Evolutionary conservation across 495 filamentous ascomycete genomes (phyloP).

Genomic region (Tuber magnatum): DNA sequence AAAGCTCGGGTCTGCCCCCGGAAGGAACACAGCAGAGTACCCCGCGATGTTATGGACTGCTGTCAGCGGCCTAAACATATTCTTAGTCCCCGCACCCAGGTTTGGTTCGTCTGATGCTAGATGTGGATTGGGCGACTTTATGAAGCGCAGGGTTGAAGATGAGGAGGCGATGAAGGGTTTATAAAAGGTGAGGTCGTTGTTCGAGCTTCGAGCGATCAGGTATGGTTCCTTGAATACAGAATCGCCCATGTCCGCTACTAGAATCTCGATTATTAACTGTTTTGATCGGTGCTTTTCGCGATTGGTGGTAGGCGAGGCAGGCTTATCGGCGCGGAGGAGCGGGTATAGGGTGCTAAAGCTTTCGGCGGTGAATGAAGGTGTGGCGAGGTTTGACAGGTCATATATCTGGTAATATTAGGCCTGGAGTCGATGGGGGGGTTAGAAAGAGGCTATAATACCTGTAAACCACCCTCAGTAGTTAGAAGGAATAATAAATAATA

Average conservation of each 20-base stretch:
- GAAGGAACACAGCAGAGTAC: slow-evolving; percentile 70
- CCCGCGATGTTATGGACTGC: slow-evolving; percentile 61
- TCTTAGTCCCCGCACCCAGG: slow-evolving; percentile 35
- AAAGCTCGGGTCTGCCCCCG: slow-evolving; percentile 69
- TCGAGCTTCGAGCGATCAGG: slow-evolving; percentile 69
- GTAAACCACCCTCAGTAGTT: slow-evolving; percentile 60
- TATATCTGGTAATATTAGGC: slow-evolving; percentile 49
- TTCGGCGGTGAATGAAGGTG: slow-evolving; percentile 57
- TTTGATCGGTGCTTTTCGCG: slow-evolving; percentile 60
- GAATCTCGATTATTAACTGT: slow-evolving; percentile 65
- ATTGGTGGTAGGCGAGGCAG: slow-evolving; percentile 20
- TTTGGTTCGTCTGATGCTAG: slow-evolving; percentile 43
- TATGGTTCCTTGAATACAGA: slow-evolving; percentile 60
- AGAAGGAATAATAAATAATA: slow-evolving; percentile 63
- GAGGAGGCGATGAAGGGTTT: slow-evolving; percentile 57
- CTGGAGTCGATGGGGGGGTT: not conserved
- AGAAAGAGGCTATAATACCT: slow-evolving; percentile 50
- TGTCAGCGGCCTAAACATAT: slow-evolving; percentile 51
- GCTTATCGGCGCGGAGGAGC: slow-evolving; percentile 62
- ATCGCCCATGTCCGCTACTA: slow-evolving; percentile 81
- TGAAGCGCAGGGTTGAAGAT: slow-evolving; percentile 56
- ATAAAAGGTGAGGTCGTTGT: slow-evolving; percentile 81
- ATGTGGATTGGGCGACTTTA: slow-evolving; percentile 62
- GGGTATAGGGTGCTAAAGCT: slow-evolving; percentile 71
- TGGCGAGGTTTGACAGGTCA: slow-evolving; percentile 55